Conservation (phyloP, 306 rosid genomes). For the Mimosa bimucronata region DNA sequence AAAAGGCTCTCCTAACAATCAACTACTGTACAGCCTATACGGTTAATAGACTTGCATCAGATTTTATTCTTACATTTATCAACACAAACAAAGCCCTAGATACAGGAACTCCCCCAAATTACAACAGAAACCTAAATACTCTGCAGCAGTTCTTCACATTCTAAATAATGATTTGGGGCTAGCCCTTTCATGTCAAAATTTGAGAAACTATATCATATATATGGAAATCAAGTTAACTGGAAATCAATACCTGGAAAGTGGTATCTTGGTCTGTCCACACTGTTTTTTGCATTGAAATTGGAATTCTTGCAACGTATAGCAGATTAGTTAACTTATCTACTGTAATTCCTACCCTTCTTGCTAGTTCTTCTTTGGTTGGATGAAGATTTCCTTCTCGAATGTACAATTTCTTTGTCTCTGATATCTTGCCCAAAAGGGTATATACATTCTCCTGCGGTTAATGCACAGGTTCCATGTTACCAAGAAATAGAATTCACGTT, state of each 20-base stretch:
- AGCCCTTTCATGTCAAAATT: constrained; percentile 23
- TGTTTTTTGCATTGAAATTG: constrained; percentile 81
- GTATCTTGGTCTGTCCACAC: constrained; percentile 87
- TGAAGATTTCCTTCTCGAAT: constrained; percentile 68
- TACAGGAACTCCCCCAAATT: neutral
- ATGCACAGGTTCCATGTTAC: constrained; percentile 25
- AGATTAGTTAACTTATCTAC: constrained; percentile 70
- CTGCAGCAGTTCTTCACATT: constrained; percentile 13
- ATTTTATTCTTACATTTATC: constrained; percentile 21
- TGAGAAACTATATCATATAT: constrained; percentile 15
- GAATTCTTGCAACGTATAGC: constrained; percentile 63
- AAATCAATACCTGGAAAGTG: constrained; percentile 77
- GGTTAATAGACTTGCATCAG: constrained; percentile 23
- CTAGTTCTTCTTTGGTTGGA: constrained; percentile 83
- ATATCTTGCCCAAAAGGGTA: constrained; percentile 66
- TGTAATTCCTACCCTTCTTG: constrained; percentile 68
- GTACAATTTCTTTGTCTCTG: constrained; percentile 69
- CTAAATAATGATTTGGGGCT: neutral
- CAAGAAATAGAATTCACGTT: constrained; percentile 15
- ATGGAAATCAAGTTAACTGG: neutral
- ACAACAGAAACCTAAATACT: constrained; percentile 15
- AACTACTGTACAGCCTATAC: constrained; percentile 17
- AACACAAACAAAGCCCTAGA: constrained; percentile 11
- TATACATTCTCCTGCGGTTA: constrained; percentile 77
- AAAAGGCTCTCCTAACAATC: constrained; percentile 26